Evolutionary conservation across 2,329 filamentous ascomycete genomes (phyloP), one percentile per base, ranked within the genome.

Genomic region (Neonectria hederae): DNA sequence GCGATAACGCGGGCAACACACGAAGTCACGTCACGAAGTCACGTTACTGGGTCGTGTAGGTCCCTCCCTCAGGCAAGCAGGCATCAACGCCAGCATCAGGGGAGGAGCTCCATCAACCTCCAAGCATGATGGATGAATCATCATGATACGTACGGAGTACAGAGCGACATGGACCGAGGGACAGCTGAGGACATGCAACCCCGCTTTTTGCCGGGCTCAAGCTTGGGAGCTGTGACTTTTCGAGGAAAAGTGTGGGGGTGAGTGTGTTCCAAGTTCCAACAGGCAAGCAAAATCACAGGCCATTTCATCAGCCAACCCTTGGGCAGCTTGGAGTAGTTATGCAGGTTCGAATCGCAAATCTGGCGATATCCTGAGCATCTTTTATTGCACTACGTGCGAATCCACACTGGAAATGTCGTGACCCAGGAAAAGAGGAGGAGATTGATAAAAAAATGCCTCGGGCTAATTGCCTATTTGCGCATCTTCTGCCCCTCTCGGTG

Each of bases 11-110:
- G 68, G 28, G 22, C 17, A 10, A 28, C 11, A 59, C 67, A 55
- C 67, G 67, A 60, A 21, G 52, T 66, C 64, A 66, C 61, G 46
- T 66, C 60, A 64, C 45, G 2, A 17, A 17, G 21, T 13, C 1
- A 42, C 11, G 21, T 8, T 4, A 30, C 28, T 28, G 28, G 22
- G 24, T 7, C 11, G 19, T n/a, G n/a, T n/a, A n/a, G 28, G 7
- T n/a, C 14, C 35, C 5, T 22, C 19, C 19, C 5, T 54, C 3
- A 46, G 45, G 21, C 52, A 48, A 28, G 14, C 28, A 45, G 58
- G 54, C 38, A 38, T 14, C 35, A 38, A 38, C 35, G 13, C 35
- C 35, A 38, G 7, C 11, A 38, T n/a, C 14, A 38, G 6, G 6
- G 0, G 2, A 13, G 30, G 11, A 13, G 9, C 30, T 32, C 13